Evolutionary conservation across 2,329 filamentous ascomycete species (phyloP), one percentile per base, ranked within the genome.

Genomic region (Calonectria naviculata): DNA sequence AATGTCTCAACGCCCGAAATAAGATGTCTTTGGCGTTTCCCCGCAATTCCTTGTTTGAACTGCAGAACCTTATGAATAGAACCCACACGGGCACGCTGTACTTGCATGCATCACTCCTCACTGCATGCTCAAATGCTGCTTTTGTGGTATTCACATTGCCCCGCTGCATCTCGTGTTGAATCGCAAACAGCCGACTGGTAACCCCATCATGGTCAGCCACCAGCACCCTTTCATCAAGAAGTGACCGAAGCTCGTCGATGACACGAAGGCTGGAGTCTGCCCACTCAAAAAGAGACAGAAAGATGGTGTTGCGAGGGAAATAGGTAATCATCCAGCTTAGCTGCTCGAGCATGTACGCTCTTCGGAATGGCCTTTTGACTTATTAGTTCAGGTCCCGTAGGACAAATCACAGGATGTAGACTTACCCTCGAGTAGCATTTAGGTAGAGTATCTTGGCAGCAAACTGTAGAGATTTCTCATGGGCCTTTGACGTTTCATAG

Each of bases 221-320:
- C 3, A 89, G 81, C 0, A 90, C 81, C 78, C 87, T 87, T 79
- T 87, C 86, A 24, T 87, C 83, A 13, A 95, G 84, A 10, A 94
- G 83, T 7, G 89, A 86, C n/a, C 93, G 91, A 24, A 97, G 90
- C 21, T 94, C 93, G 75, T 97, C 94, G 72, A 95, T 90, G 65
- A 97, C 88, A 28, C 92, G 89, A 49, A 94, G 90, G 9, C 92
- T 90, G 2, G 90, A 87, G 79, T 96, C 92, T 72, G 94, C 92
- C 86, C 92, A 93, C n/a, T 91, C 89, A 73, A 93, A 93, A 0
- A 97, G 84, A 1, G 89, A 86, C 1, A 97, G 87, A 72, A 98
- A 92, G 7, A 94, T 87, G 1, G 91, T 93, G 83, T 98, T 98
- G 60, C 87, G 86, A 0, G 95, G 94, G 80, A 95, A 97, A 8